Base-by-base conservation (phyloP, 768 basidiomycete species). In the Panellus pusillus region DNA sequence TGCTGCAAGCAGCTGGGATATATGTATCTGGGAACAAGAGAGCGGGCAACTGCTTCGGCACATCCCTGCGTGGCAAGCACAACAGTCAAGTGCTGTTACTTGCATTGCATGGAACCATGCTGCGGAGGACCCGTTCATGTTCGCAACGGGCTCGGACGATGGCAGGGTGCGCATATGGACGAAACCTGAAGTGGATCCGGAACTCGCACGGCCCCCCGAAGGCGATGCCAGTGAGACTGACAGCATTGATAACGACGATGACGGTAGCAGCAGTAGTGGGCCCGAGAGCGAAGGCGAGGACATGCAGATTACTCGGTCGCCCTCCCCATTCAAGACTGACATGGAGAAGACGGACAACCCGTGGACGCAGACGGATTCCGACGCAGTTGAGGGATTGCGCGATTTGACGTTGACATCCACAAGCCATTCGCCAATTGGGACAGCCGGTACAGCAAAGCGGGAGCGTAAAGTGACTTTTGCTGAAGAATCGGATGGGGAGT, bases 11-110 rank as follows among this genome's bases (percentile, higher is more conserved):
- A 91, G 90, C 80, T 55, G 91, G 91, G 87, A 91, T 62, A 84
- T 93, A 13, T 85, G 89, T 63, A 88, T 92, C 11, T 93, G 91
- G 91, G 91, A 93, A 62, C 81, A 84, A 54, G 89, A 91, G 69
- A 87, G 86, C 11, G 91, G 81, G 6, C 77, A 81, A 8, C 71
- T 90, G 1, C 73, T 93, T 3, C 89, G 90, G 57, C 79, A 84
- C 57, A 77, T 93, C 60, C 82, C 79, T 12, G 78, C 83, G n/a
- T n/a, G n/a, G 27, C 85, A 84, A 63, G 73, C 72, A 13, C 77
- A 80, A 24, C 59, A 61, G 18, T 79, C 81, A 4, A 86, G 86
- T 20, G 89, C 90, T 63, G 64, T 92, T 54, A 91, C 91, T 9
- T 88, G 87, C 55, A 79, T 91, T 37, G 87, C 87, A 13, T 92